Base-by-base conservation (phyloP, 192 early-diverging fungal genomes). In the Backusella westeae region DNA sequence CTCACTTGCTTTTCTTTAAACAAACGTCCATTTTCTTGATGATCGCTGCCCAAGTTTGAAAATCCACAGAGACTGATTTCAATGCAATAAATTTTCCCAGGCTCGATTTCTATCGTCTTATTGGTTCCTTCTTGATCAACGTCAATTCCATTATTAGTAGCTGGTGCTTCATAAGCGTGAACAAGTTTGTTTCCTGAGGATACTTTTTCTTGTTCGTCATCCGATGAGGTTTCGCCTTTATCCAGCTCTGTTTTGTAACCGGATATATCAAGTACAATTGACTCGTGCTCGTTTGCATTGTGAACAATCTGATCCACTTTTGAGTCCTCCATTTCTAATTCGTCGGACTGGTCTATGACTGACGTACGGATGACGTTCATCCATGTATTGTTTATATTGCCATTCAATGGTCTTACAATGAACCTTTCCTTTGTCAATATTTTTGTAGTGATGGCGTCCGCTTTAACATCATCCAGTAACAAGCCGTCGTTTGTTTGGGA, bases 21-120 rank as follows among this genome's bases (percentile, higher is more conserved):
- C 10, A 85, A 21, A 9, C 77, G 36, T 15, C 80, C 83, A 21
- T 87, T 87, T 21, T 71, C 77, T 59, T 78, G 21, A 35, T 80
- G 67, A 63, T 89, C 79, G 36, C 75, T 76, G 12, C 82, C 85
- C 75, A 89, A 85, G 5, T 70, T 81, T 2, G 77, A 77, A 17
- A 77, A 77, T 15, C 88, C 88, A 75, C 90, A 91, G 10, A 90
- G 80, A 82, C 86, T 88, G 41, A 91, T 85, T 65, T 86, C 86
- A 53, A 90, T 86, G 36, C 75, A 78, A 81, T 84, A 87, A n/a
- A 34, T 81, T 10, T 68, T 70, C 1, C 82, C 83, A 19, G 75
- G 32, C 72, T 73, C 52, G 32, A 39, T 73, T 63, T 56, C 34
- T 56, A 34, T 63, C 41, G 12, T 49, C 15, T 71, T 70, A 26